phyloP scores from a whole-genome alignment of 1,284 basidiomycete genomes.

The Apiotrichum laibachii region DNA sequence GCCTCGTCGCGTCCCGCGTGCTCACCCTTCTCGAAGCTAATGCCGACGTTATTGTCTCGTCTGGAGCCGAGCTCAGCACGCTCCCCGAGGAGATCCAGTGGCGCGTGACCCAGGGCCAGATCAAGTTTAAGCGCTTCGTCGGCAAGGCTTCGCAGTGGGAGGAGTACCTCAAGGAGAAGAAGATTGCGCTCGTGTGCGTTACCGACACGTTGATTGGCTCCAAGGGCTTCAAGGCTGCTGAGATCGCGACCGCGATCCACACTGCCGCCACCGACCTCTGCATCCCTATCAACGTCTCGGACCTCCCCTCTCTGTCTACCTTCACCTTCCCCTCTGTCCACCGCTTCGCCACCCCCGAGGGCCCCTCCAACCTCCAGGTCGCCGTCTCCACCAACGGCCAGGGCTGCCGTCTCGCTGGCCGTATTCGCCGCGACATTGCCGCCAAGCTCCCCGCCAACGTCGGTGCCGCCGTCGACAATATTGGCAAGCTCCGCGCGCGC shows the following conservation, averaged over 20 bases:
- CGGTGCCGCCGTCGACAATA: slow-evolving; percentile 72
- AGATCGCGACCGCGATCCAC: slow-evolving; percentile 61
- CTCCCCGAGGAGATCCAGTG: slow-evolving; percentile 71
- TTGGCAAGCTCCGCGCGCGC: slow-evolving; percentile 67
- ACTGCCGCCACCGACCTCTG: slow-evolving; percentile 58
- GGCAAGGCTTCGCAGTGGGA: slow-evolving; percentile 12
- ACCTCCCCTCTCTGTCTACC: slow-evolving; percentile 81
- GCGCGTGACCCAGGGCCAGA: slow-evolving; percentile 59
- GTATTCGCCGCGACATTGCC: slow-evolving; percentile 80
- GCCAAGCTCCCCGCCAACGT: slow-evolving; percentile 69
- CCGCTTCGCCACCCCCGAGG: slow-evolving; percentile 60
- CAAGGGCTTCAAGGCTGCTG: slow-evolving; percentile 51
- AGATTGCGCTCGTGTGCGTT: slow-evolving; percentile 64
- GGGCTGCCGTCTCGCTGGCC: slow-evolving; percentile 79
- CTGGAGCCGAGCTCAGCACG: slow-evolving; percentile 40
- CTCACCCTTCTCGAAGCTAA: slow-evolving; percentile 80
- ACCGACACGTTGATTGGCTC: slow-evolving; percentile 62
- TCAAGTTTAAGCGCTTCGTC: slow-evolving; percentile 54
- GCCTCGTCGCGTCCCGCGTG: slow-evolving; percentile 74
- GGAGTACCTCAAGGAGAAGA: slow-evolving; percentile 15
- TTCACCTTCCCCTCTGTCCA: slow-evolving; percentile 86
- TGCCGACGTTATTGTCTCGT: slow-evolving; percentile 66
- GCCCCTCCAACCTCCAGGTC: slow-evolving; percentile 69
- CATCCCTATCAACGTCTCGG: slow-evolving; percentile 81
- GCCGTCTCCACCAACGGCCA: slow-evolving; percentile 88